Conservation (phyloP, 352 stramenopile species). For the Phytophthora pinifolia region DNA sequence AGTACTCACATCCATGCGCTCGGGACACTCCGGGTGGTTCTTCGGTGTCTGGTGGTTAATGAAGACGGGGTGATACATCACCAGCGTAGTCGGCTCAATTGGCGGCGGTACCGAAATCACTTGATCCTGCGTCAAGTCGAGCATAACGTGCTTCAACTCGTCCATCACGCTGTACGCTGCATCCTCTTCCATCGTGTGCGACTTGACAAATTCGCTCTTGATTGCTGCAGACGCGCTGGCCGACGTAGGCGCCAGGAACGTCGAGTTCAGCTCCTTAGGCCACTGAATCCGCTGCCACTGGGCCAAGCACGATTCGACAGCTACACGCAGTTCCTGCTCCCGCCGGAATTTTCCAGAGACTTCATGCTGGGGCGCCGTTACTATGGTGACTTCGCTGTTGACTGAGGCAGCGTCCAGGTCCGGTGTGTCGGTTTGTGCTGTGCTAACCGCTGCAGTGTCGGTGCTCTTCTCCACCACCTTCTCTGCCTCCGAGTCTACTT, state of each 20-base stretch:
- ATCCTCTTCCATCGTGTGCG: constrained; percentile 19
- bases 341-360: constrained; percentile 37
- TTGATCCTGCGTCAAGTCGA: constrained; percentile 73
- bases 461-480: neutral
- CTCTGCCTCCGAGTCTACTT: neutral
- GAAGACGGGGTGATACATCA: constrained; percentile 84
- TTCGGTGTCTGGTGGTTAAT: constrained; percentile 85
- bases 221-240: constrained; percentile 13
- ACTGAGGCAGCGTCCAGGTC: neutral
- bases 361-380: constrained; percentile 21
- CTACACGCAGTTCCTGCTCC: constrained; percentile 50
- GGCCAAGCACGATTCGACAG: constrained; percentile 47
- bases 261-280: constrained; percentile 56
- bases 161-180: constrained; percentile 50
- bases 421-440: neutral
- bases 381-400: constrained; percentile 22
- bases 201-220: constrained; percentile 35
- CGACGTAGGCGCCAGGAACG: constrained; percentile 35
- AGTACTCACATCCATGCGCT: constrained; percentile 72
- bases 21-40: constrained; percentile 79
- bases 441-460: neutral
- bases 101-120: constrained; percentile 20
- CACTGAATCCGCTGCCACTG: constrained; percentile 74
- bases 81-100: constrained; percentile 54
- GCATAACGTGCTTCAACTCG: constrained; percentile 78